Evolutionary conservation across 2,329 filamentous ascomycete species (phyloP), one percentile per base, ranked within the genome.

Genomic region (Fusarium sulawesiense): DNA sequence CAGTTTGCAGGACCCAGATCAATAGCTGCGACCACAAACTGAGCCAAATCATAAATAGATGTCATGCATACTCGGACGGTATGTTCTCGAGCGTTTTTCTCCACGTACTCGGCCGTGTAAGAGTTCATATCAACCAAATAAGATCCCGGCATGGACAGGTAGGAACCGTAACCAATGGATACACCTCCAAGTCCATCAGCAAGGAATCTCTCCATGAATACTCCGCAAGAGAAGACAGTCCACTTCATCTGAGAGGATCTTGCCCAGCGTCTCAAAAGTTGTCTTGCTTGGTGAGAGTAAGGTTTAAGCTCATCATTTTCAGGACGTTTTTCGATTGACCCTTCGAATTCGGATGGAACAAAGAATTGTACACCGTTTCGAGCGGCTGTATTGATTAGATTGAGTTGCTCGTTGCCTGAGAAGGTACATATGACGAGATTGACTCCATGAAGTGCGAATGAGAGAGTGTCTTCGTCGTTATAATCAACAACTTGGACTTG

Each of bases 391-490:
- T 91, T 88, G 77, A 94, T 93, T 32, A 94, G 85, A 65, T 88
- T 88, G 46, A 93, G 83, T 76, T 94, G 92, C 30, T 89, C 83
- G 20, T 80, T 80, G 6, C 90, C 91, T 3, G 86, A 87, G 50
- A 94, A 88, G 2, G 91, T 94, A 2, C 91, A 94, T 59, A 94
- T 91, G 72, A 93, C 87, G 13, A 92, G 86, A 77, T 94, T 90
- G 44, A 93, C 86, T 12, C 92, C 92, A 60, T 86, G 86, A n/a
- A 94, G 85, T 11, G 87, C 86, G 76, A 89, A 93, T 16, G 83
- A 83, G 27, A 94, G 84, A 44, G 85, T 85, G 2, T 85, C 81
- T 32, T 84, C 78, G 66, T 88, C 82, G 67, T 83, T 79, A 77
- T 93, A 94, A 80, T 93, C 84, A n/a, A 93, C 89, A 42, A 88